Conservation (phyloP, 495 filamentous ascomycete genomes). For the Trichoderma gamsii region DNA sequence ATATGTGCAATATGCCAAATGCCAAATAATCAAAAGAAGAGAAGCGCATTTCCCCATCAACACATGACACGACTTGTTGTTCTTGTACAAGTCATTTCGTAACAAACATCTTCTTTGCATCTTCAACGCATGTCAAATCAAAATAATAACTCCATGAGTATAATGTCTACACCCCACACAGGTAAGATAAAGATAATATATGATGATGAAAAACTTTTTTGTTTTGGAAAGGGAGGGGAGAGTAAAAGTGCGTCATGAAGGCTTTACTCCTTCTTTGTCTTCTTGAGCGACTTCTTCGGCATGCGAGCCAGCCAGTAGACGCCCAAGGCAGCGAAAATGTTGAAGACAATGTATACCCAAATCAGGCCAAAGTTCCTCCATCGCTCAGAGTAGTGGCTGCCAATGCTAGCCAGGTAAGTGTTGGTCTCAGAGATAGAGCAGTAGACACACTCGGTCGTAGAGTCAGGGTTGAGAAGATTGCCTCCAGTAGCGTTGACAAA, state of each 20-base stretch:
- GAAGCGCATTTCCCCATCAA: not conserved
- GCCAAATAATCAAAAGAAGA: not conserved
- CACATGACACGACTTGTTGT: not conserved
- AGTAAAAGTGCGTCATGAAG: not conserved
- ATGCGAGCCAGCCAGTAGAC: slow-evolving; percentile 78
- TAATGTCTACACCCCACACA: not conserved
- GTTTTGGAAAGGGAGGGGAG: not conserved
- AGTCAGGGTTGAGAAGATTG: slow-evolving; percentile 46
- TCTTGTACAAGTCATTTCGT: not conserved
- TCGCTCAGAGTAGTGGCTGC: slow-evolving; percentile 47
- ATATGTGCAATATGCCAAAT: slow-evolving; percentile 8
- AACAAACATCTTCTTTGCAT: not conserved
- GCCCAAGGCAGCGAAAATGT: slow-evolving; percentile 61
- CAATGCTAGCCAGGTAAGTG: slow-evolving; percentile 48
- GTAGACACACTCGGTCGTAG: slow-evolving; percentile 51
- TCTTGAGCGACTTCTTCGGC: slow-evolving; percentile 50
- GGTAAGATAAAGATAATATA: not conserved
- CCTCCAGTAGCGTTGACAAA: slow-evolving; percentile 47
- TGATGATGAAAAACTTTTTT: not conserved
- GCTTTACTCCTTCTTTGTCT: slow-evolving; percentile 11
- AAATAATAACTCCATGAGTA: not conserved
- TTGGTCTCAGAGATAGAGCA: slow-evolving; percentile 59
- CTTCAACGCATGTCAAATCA: not conserved
- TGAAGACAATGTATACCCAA: slow-evolving; percentile 71
- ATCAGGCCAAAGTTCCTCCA: slow-evolving; percentile 68